Base-by-base conservation (phyloP, 768 basidiomycete species). In the Hypsizygus marmoreus region DNA sequence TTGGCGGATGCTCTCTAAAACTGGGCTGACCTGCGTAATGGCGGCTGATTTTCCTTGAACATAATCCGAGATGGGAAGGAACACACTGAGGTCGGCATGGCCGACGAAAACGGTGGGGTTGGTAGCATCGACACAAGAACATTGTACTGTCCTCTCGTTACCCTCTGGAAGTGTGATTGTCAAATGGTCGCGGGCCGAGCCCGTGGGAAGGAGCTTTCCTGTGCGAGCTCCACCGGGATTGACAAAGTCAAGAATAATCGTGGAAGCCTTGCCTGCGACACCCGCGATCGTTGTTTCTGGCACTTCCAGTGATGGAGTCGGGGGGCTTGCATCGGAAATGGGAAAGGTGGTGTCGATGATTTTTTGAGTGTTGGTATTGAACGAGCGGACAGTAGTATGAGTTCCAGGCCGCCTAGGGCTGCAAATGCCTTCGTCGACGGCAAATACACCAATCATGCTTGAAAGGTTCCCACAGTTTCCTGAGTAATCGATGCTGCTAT, bases 381-480 rank as follows among this genome's bases (percentile, higher is more conserved):
- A 81, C 2, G 79, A 70, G 22, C 81, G 76, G 9, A 88, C 75
- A 2, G 77, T 83, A 6, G 70, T 64, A 4, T 57, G 55, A 19
- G 56, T 57, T 24, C 59, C 49, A 14, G 41, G 45, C 28, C 52
- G 50, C 14, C 51, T 57, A 47, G 63, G 62, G 12, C 48, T 25
- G 51, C 75, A 80, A 16, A 86, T 69, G 1, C 76, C 81, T 53
- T 83, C 79, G 59, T 89, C 86, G 8, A 84, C 62, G 0, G 87
- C 87, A 59, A 81, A 90, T 3, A 81, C 80, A 16, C 88, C 87
- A 26, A 88, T 72, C 75, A 88, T 81, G 55, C 77, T 80, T 0
- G 84, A 80, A 29, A 88, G 68, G 62, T 90, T 90, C 4, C 86
- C 86, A 53, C 86, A 91, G 58, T 88, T 89, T 6, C 87, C 86